Conservation (phyloP, 2,329 filamentous ascomycete genomes). For the Orbilia ellipsospora region DNA sequence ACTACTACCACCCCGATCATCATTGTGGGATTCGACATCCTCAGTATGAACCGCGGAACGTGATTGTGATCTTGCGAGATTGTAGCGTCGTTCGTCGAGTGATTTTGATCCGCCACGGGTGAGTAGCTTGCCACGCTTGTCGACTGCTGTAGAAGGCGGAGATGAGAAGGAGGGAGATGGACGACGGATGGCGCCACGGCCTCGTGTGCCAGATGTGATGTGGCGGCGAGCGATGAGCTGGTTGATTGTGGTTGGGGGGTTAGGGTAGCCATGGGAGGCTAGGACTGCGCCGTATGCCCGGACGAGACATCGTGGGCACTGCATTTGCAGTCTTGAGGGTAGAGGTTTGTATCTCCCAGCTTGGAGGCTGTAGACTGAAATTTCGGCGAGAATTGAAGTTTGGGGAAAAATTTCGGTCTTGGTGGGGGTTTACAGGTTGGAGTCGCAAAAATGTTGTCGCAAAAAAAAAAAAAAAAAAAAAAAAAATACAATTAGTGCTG, state of each 20-base stretch:
- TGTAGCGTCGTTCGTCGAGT: conserved; percentile 15
- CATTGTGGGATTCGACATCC: neutral
- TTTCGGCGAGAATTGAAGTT: neutral
- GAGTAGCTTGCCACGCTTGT: conserved; percentile 37
- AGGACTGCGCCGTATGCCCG: conserved; percentile 50
- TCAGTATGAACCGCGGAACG: neutral
- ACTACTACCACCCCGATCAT: neutral
- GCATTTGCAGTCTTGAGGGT: conserved; percentile 20
- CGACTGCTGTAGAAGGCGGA: conserved; percentile 35
- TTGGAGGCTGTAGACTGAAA: neutral
- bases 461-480: neutral
- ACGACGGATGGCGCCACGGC: conserved; percentile 20
- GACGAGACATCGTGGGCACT: conserved; percentile 45
- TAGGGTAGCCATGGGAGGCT: conserved; percentile 41
- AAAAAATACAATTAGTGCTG: neutral
- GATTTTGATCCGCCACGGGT: conserved; percentile 39
- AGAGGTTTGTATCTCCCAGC: neutral
- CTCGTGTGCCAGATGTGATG: conserved; percentile 16
- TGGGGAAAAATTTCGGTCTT: neutral
- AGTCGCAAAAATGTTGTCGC: neutral
- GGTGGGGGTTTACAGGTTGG: too few relatives aligned
- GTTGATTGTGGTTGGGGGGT: conserved; percentile 15
- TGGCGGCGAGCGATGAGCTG: conserved; percentile 39
- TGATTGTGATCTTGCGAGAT: neutral
- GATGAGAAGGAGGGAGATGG: conserved; percentile 14